Conservation (phyloP, 768 basidiomycete species). For the Cystofilobasidium ferigula region DNA sequence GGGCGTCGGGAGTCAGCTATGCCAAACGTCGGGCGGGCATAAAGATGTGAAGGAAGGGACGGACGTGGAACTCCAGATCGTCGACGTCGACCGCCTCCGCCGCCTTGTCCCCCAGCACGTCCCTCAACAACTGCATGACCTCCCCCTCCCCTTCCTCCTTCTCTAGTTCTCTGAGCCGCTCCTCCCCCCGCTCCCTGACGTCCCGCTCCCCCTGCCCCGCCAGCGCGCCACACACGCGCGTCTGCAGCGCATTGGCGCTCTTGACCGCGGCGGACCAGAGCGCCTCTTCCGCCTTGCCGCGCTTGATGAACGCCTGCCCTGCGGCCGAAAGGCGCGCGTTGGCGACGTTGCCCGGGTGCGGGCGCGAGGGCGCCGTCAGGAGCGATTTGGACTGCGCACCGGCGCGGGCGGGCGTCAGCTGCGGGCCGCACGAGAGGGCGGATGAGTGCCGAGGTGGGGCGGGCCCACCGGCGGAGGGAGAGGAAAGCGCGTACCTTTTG, state of each 20-base stretch:
- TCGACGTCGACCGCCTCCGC: conserved; percentile 8
- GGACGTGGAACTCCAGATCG: conserved; percentile 19
- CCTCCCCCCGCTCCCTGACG: background rate
- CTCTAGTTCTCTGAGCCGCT: background rate
- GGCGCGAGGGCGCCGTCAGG: conserved; percentile 13
- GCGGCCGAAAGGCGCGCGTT: conserved; percentile 5
- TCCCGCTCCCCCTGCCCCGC: conserved; percentile 2
- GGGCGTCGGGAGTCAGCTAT: background rate
- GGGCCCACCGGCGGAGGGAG: background rate
- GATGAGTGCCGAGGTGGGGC: too few relatives aligned
- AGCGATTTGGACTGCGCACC: background rate
- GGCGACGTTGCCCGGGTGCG: conserved; percentile 23
- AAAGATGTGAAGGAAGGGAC: background rate
- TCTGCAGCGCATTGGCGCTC: conserved; percentile 25
- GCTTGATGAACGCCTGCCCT: conserved; percentile 13
- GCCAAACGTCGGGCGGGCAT: background rate
- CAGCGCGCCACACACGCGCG: conserved; percentile 13
- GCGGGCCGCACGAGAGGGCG: background rate
- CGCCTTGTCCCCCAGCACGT: conserved; percentile 9
- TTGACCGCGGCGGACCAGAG: conserved; percentile 24
- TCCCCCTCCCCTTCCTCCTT: background rate
- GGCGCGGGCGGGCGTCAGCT: background rate
- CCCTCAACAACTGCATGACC: background rate
- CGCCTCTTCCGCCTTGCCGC: conserved; percentile 23
- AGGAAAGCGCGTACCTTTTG: conserved; percentile 1